Evolutionary conservation across 805 yeast genomes (phyloP).

Genomic region (Tetrapisispora pingtungensis): DNA sequence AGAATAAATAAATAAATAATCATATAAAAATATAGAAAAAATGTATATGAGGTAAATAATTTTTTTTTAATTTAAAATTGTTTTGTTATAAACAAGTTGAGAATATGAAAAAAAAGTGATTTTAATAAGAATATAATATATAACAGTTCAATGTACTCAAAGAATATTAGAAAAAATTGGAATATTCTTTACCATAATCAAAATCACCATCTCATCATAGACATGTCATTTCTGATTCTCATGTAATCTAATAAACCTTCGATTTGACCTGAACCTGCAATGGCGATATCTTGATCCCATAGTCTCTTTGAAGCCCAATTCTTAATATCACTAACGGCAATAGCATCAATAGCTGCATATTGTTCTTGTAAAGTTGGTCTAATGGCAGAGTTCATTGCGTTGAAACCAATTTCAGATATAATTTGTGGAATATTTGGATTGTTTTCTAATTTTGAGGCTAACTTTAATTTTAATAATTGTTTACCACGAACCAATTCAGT

Average conservation of each 20-base stretch:
- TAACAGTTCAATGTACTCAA: not conserved
- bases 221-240: slow-evolving; percentile 83
- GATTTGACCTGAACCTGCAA: slow-evolving; percentile 78
- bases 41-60: not conserved
- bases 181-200: too few species aligned
- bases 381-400: not conserved
- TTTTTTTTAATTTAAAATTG: not conserved
- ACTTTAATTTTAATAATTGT: slow-evolving; percentile 54
- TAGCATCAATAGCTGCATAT: slow-evolving; percentile 46
- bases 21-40: not conserved
- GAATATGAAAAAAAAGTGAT: not conserved
- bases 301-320: slow-evolving; percentile 66
- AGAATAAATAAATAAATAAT: slow-evolving; percentile 2
- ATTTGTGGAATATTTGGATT: not conserved
- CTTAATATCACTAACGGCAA: slow-evolving; percentile 49
- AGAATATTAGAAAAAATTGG: too few species aligned
- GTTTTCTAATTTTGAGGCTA: slow-evolving; percentile 29
- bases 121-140: not conserved
- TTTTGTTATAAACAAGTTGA: slow-evolving; percentile 1
- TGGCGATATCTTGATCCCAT: slow-evolving; percentile 79
- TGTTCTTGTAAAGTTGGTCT: slow-evolving; percentile 3
- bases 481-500: slow-evolving; percentile 74
- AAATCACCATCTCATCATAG: slow-evolving; percentile 73
- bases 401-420: slow-evolving; percentile 2
- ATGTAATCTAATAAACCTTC: slow-evolving; percentile 75